Base-by-base conservation (phyloP, 441 rosid genomes). In the Mallotus japonicus region DNA sequence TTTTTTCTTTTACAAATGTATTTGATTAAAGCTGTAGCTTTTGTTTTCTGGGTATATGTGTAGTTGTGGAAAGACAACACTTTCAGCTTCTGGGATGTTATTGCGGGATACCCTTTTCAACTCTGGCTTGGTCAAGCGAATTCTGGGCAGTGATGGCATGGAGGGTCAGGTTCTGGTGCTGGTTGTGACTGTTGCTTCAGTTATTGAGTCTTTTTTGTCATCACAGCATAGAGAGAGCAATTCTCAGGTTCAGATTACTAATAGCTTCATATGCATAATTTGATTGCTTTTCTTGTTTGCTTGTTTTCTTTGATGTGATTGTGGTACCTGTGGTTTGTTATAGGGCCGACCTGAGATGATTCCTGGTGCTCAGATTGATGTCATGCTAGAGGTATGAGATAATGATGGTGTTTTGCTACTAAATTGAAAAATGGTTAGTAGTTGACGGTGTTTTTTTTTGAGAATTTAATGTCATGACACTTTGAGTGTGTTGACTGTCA, bases 81-180 rank as follows among this genome's bases (percentile, higher is more conserved):
- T 95, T 73, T 92, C 96, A 54, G 97, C 97, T 77, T 95, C 99
- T 78, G 97, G 97, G 76, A 76, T 91, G 83, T 46, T 95, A 75
- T 72, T 95, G 81, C 90, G 93, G 19, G 78, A 71, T 55, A 77
- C 73, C 67, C 77, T 89, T 22, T 85, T 69, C 71, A 71, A 77
- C 32, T 54, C 81, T 72, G 82, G 80, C 75, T 82, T 65, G 53
- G 83, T 74, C 19, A 80, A 81, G 75, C 78, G 77, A 76, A 64
- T 80, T 73, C 74, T 74, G 79, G 83, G 62, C 51, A 74, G 71
- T 50, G 73, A 62, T 58, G 80, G 73, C 58, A 69, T 67, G 8
- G 72, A 65, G 67, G 50, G 50, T 69, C 85, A 75, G 77, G 76
- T 67, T 49, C 59, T 75, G 76, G 86, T 64, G n/a, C 66, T 91